These are phyloP conservation scores for Grifola frondosa DNA, from an alignment of 1,284 basidiomycete genomes.

Conservation along the genomic window DNA sequence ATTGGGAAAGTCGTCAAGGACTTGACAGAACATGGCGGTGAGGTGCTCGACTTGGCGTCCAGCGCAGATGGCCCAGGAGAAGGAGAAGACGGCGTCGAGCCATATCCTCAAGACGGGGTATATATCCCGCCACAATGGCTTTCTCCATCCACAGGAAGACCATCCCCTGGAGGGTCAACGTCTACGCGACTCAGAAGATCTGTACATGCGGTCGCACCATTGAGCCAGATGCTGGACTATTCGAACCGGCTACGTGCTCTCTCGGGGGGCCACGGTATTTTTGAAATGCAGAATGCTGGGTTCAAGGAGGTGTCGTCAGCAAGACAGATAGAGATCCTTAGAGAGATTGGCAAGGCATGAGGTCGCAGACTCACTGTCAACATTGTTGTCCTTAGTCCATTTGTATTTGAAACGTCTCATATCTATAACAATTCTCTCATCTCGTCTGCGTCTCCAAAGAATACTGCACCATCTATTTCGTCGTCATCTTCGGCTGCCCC, in stretches of 20 bases:
- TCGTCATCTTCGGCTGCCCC: slow-evolving; percentile 69
- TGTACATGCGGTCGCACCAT: slow-evolving; percentile 71
- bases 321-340: slow-evolving; percentile 67
- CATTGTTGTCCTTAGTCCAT: slow-evolving; percentile 3
- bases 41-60: slow-evolving; percentile 63
- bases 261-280: slow-evolving; percentile 79
- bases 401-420: too few relatives aligned
- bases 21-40: slow-evolving; percentile 72
- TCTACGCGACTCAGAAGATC: slow-evolving; percentile 49
- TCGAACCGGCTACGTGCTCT: slow-evolving; percentile 75
- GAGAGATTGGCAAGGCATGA: slow-evolving; percentile 73
- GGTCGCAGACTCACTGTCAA: too few relatives aligned
- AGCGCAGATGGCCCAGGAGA: slow-evolving; percentile 34
- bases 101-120: slow-evolving; percentile 57
- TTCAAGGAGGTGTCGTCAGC: slow-evolving; percentile 64
- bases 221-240: slow-evolving; percentile 81
- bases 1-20: slow-evolving; percentile 77
- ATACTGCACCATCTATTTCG: slow-evolving; percentile 67
- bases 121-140: slow-evolving; percentile 74
- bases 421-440: slow-evolving; percentile 55
- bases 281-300: slow-evolving; percentile 77
- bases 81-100: slow-evolving; percentile 44
- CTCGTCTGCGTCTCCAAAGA: slow-evolving; percentile 82
- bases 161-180: slow-evolving; percentile 27
- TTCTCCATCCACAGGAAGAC: slow-evolving; percentile 62